Base-by-base conservation (phyloP, 1,139 yeast species). In the Oligophagozyma castellii region DNA sequence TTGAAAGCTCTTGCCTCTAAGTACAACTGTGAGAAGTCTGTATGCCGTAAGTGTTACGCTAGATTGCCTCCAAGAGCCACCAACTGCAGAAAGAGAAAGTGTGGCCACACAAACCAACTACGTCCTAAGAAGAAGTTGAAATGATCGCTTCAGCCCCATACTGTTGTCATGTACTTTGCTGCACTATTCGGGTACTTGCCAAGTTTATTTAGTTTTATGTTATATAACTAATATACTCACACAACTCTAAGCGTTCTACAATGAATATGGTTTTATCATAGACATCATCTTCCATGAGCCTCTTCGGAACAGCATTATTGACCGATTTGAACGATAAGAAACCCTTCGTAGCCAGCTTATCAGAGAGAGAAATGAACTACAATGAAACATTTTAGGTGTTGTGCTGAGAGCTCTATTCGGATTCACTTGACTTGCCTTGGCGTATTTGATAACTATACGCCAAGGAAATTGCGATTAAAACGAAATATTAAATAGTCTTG, bases 61-160 rank as follows among this genome's bases (percentile, higher is more conserved):
- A 92, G 98, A 77, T 84, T 89, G 63, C 98, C 98, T 61, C 95
- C 98, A 67, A 92, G 96, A 79, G 98, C 98, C 57, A 89, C 98
- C 70, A 89, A 89, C 95, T 89, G 98, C 78, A 84, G 98, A 76
- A 89, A 89, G 96, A 86, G 95, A 83, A 89, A 89, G 79, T 89
- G 98, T 70, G 98, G 98, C 61, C 98, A 89, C 93, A 75, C 95
- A 67, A 89, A 89, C 76, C 98, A 89, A 75, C 81, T 89, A 69
- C 84, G 96, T 77, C 95, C 96, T 71, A 89, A 89, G 95, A 89
- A 89, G 93, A 89, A 89, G 83, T 79, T 86, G 68, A 86, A 86
- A 77, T 86, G 73, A 70, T 61, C 68, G 61, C 61, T 65, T 65
- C 56, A 38, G 39, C 35, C 14, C 21, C 20, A 19, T 18, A 14